Evolutionary conservation across 495 filamentous ascomycete species (phyloP), one percentile per base, ranked within the genome.

Genomic region (Neurospora africana): DNA sequence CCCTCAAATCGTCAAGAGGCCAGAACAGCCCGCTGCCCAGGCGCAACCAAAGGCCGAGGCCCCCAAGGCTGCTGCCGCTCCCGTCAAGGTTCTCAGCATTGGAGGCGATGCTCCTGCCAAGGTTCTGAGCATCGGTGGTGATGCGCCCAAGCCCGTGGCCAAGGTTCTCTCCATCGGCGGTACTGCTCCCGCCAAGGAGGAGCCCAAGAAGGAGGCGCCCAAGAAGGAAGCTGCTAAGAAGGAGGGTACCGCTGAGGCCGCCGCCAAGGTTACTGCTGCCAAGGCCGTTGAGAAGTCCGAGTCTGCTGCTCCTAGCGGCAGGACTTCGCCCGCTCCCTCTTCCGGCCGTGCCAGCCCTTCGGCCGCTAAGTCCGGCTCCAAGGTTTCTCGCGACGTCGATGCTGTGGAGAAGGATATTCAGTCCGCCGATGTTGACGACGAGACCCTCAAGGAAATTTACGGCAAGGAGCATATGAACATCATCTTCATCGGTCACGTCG

Each of bases 401-500:
- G 91, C 91, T 19, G 94, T 99, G 44, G 87, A 89, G 41, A 92
- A 94, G 81, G 92, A 94, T 76, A 58, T 58, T 30, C 95, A 98
- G 77, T 85, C 87, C 17, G 93, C 92, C 23, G 93, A 96, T 81
- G 90, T 99, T 4, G 95, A 98, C 74, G 93, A 97, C 33, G 91
- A 92, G 58, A 92, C 92, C 0, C 83, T 99, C 72, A 92, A 93
- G 79, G 95, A 98, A 82, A 93, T 99, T 53, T 98, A 98, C 81
- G 95, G 95, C 76, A 97, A 98, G 82, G 95, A 99, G 81, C 95
- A 99, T 78, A 90, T 99, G 74, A 99, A 99, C 80, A 88, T 98
- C 68, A 97, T 99, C 72, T 99, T 99, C 86, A 92, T 99, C 77
- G 95, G 95, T 69, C 95, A 98, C 85, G 95, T 98, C 72, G 95